A percentile compares a stretch with the other conserved stretches of the same genome.
phyloP scores from a whole-genome alignment of 2,329 filamentous ascomycete genomes.

The Cladorrhinum sp. region DNA sequence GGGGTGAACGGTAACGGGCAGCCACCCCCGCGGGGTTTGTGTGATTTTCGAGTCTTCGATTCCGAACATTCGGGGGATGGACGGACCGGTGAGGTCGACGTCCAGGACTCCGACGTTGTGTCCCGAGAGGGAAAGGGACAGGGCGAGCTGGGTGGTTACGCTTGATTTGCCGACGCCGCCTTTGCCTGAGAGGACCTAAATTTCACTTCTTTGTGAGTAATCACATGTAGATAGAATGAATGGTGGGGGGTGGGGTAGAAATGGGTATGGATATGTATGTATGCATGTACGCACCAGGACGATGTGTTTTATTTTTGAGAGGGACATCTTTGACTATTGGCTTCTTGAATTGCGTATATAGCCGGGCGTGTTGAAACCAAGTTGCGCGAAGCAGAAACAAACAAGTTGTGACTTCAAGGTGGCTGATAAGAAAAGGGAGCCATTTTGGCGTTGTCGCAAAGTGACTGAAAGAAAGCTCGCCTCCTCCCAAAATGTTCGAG shows the following conservation, averaged over 20 bases:
- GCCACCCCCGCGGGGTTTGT: conserved; percentile 87
- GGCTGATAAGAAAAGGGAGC: not conserved
- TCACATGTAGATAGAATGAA: not conserved
- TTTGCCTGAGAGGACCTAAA: conserved; percentile 83
- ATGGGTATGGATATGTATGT: conserved; percentile 16
- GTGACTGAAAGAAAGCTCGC: not conserved
- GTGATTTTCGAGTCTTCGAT: conserved; percentile 87
- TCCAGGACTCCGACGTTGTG: conserved; percentile 93
- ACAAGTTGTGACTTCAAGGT: not conserved
- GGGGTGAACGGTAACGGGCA: conserved; percentile 82
- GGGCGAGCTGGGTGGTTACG: conserved; percentile 91
- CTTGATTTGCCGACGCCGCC: conserved; percentile 97
- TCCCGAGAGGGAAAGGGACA: conserved; percentile 80
- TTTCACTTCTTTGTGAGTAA: conserved; percentile 12
- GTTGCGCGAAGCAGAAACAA: not conserved
- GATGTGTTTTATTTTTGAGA: conserved; percentile 71
- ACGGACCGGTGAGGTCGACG: conserved; percentile 92
- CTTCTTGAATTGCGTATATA: not conserved
- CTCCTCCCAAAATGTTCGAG: not conserved
- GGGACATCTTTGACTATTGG: conserved; percentile 50
- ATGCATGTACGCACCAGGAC: no score
- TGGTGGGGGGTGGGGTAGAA: not conserved
- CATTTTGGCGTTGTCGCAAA: not conserved
- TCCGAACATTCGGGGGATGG: conserved; percentile 90
- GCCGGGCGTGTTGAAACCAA: not conserved